Evolutionary conservation across 225 moss, liverwort and hornwort genomes (phyloP).

Genomic region (Bryoerythrophyllum caledonicum): DNA sequence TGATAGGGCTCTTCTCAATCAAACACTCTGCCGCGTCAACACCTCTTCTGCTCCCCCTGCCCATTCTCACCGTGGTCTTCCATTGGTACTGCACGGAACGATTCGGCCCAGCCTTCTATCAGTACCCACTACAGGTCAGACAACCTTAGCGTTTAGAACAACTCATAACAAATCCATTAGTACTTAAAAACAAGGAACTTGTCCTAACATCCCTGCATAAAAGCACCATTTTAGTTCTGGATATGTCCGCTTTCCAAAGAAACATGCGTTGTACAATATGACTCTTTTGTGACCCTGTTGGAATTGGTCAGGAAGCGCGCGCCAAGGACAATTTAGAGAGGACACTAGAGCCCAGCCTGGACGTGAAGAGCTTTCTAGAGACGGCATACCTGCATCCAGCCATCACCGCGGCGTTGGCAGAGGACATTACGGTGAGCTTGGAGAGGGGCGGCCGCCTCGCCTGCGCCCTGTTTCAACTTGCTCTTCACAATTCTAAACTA

Average conservation of each 20-base stretch:
- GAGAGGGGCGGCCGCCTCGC: slow-evolving; percentile 53
- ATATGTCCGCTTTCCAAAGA: too few species aligned
- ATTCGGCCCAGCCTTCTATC: slow-evolving; percentile 63
- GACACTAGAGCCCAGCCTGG: slow-evolving; percentile 47
- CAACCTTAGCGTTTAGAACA: too few species aligned
- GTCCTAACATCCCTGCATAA: too few species aligned
- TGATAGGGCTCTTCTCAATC: slow-evolving; percentile 90
- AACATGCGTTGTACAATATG: too few species aligned
- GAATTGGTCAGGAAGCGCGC: slow-evolving; percentile 67
- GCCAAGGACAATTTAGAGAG: slow-evolving; percentile 68
- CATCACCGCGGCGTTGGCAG: slow-evolving; percentile 38
- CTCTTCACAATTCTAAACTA: too few species aligned
- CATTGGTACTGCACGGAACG: slow-evolving; percentile 74
- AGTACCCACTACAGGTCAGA: slow-evolving; percentile 75
- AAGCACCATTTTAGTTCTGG: too few species aligned
- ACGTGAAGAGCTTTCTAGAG: slow-evolving; percentile 59
- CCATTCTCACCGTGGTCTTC: slow-evolving; percentile 67
- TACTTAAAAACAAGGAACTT: too few species aligned
- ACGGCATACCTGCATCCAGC: slow-evolving; percentile 77
- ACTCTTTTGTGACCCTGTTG: too few species aligned
- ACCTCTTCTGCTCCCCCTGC: slow-evolving; percentile 79
- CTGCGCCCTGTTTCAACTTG: too few species aligned
- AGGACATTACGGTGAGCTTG: slow-evolving; percentile 6
- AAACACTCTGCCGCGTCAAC: slow-evolving; percentile 76
- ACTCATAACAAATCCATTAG: too few species aligned